Conservation (phyloP, 2,329 filamentous ascomycete genomes). For the Hymenotorrendiella dingleyae region DNA sequence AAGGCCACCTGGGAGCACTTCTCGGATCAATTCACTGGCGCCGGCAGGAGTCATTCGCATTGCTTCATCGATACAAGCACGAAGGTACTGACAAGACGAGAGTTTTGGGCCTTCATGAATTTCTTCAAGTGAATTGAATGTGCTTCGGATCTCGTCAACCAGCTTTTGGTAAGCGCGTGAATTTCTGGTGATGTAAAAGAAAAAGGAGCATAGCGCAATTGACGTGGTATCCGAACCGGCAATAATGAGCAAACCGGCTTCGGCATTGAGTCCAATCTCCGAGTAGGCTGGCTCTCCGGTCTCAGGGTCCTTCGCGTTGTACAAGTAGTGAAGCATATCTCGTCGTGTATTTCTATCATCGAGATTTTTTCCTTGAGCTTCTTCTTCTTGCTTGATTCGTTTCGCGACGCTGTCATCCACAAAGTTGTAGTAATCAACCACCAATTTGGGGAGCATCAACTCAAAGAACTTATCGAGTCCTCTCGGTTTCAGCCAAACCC, state of each 20-base stretch:
- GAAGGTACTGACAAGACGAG: constrained; percentile 26
- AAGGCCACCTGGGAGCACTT: constrained; percentile 30
- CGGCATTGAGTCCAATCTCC: constrained; percentile 21
- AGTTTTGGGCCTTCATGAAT: constrained; percentile 30
- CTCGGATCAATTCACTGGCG: constrained; percentile 37
- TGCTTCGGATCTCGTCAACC: constrained; percentile 27
- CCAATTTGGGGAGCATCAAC: not conserved
- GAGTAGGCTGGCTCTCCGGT: constrained; percentile 43
- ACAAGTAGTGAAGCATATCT: constrained; percentile 67
- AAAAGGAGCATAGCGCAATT: constrained; percentile 26
- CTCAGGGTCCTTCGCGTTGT: constrained; percentile 60
- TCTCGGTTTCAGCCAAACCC: constrained; percentile 2
- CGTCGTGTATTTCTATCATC: constrained; percentile 45
- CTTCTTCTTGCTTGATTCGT: not conserved
- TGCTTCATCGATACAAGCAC: constrained; percentile 42
- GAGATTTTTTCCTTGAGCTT: not conserved
- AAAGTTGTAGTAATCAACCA: not conserved
- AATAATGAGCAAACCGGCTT: constrained; percentile 7
- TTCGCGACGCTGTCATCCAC: not conserved
- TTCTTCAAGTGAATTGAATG: constrained; percentile 30
- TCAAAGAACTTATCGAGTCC: constrained; percentile 1
- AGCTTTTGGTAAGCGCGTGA: constrained; percentile 24
- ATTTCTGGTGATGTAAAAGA: constrained; percentile 33
- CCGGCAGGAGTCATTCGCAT: constrained; percentile 40
- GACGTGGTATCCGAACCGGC: constrained; percentile 28